Percentiles rank a stretch among this genome's conserved stretches.
These are phyloP conservation scores for Lactarius indigo DNA, from an alignment of 768 basidiomycete genomes.

Conservation along the genomic window DNA sequence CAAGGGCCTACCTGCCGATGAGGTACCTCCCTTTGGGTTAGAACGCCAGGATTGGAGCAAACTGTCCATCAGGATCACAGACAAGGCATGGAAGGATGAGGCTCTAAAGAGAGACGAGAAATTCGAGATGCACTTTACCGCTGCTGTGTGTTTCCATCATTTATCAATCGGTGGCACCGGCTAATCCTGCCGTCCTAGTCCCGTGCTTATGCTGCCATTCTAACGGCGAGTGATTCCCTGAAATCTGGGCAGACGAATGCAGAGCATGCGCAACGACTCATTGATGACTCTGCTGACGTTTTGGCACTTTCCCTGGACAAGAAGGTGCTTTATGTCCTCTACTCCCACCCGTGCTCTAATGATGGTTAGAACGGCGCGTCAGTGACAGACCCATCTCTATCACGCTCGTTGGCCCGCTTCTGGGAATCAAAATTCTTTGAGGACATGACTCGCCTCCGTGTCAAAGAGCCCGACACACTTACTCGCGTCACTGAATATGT, in stretches of 20 bases:
- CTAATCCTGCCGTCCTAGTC: constrained; percentile 33
- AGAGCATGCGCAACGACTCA: constrained; percentile 51
- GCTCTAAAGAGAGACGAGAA: constrained; percentile 83
- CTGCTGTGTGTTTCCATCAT: constrained; percentile 55
- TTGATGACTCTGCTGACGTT: constrained; percentile 75
- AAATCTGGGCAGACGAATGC: constrained; percentile 39
- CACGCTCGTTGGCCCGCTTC: constrained; percentile 72
- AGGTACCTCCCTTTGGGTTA: constrained; percentile 45
- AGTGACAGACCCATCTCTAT: constrained; percentile 84
- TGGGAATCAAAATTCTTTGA: constrained; percentile 91
- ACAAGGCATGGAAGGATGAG: constrained; percentile 64
- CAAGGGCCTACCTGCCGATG: constrained; percentile 54
- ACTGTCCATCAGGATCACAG: constrained; percentile 43
- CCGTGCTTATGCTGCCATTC: constrained; percentile 52
- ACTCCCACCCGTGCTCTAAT: constrained; percentile 11
- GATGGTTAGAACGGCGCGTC: constrained; percentile 62
- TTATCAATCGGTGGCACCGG: constrained; percentile 20
- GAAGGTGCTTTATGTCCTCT: constrained; percentile 46
- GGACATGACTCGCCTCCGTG: constrained; percentile 86
- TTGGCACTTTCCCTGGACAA: constrained; percentile 70
- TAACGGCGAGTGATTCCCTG: constrained; percentile 44
- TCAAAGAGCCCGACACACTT: constrained; percentile 83
- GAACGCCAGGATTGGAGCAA: constrained; percentile 52
- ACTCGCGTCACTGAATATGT: constrained; percentile 98
- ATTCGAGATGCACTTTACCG: constrained; percentile 82